Base-by-base conservation (phyloP, 148 eudicot species). In the Rhododendron molle region DNA sequence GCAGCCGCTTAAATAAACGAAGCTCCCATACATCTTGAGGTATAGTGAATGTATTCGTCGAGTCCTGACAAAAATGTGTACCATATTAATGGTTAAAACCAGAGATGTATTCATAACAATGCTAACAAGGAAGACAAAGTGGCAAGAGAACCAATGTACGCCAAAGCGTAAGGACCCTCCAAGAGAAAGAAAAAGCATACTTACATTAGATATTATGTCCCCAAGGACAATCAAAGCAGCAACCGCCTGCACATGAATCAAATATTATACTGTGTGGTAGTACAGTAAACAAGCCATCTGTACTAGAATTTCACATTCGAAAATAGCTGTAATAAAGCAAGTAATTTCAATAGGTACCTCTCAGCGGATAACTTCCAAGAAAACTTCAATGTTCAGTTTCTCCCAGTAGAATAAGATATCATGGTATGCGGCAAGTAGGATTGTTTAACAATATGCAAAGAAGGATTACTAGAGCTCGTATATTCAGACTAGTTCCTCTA, bases 21-120 rank as follows among this genome's bases (percentile, higher is more conserved):
- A 95, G 96, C 82, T 95, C 95, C 99, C 99, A 95, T 73, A 94
- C 83, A 86, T 97, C 98, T 85, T 87, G 93, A 69, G 98, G 88
- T 81, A 95, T 88, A 90, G 80, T 86, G 85, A 90, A 92, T 87
- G 89, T 85, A 91, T 92, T 92, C 83, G 87, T 36, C 60, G 89
- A 85, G 85, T 93, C 98, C 99, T 97, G 92, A 14, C 87, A 91
- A 76, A 86, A 44, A 71, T 46, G 44, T 47, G 44, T 20, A 7
- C 79, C 15, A 58, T 69, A 62, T 56, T 47, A 58, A 47, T 49
- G 28, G 47, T 78, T 38, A 67, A 54, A 72, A 82, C 32, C 38
- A 83, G 84, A 32, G n/a, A 58, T 78, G 47, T 18, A 52, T 15
- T 23, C 16, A 47, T 12, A 34, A 2, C 13, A 28, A 73, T 86